Conservation (phyloP, 306 rosid genomes). For the Albizia julibrissin region DNA sequence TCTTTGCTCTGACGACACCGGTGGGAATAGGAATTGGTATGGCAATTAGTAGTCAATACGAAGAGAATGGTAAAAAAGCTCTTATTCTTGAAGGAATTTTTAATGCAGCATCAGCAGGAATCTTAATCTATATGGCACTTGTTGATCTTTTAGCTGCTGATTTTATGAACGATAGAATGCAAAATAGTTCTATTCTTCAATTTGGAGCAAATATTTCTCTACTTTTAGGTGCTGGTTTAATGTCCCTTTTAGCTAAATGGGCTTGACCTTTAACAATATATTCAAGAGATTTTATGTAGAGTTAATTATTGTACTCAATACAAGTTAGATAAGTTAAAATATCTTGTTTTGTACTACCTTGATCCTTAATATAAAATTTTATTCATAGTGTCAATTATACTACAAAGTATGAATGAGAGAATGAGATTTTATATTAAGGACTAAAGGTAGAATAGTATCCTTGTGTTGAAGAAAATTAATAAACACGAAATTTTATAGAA, state of each 20-base stretch:
- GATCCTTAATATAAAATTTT: no score
- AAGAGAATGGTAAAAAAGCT: neutral
- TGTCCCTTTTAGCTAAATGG: conserved; percentile 52
- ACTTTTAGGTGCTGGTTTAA: conserved; percentile 50
- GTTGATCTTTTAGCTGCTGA: conserved; percentile 37
- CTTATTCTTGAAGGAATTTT: neutral
- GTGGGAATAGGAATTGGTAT: neutral
- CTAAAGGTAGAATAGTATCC: no score
- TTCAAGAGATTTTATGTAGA: neutral
- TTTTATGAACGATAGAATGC: conserved; percentile 47
- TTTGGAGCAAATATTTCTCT: conserved; percentile 26
- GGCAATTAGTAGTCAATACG: neutral
- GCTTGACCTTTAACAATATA: conserved; percentile 18
- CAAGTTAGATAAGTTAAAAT: neutral
- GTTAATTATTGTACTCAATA: neutral
- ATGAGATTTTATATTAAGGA: no score
- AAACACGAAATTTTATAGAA: neutral
- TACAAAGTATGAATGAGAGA: no score
- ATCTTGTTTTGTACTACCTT: no score
- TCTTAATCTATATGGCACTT: neutral
- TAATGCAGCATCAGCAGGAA: neutral
- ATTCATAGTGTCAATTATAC: no score
- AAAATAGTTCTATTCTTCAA: conserved; percentile 31
- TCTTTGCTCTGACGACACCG: neutral
- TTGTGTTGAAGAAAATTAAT: neutral